Evolutionary conservation across 2,329 filamentous ascomycete species (phyloP), one percentile per base, ranked within the genome.

Genomic region (Hypoxylon sp.): DNA sequence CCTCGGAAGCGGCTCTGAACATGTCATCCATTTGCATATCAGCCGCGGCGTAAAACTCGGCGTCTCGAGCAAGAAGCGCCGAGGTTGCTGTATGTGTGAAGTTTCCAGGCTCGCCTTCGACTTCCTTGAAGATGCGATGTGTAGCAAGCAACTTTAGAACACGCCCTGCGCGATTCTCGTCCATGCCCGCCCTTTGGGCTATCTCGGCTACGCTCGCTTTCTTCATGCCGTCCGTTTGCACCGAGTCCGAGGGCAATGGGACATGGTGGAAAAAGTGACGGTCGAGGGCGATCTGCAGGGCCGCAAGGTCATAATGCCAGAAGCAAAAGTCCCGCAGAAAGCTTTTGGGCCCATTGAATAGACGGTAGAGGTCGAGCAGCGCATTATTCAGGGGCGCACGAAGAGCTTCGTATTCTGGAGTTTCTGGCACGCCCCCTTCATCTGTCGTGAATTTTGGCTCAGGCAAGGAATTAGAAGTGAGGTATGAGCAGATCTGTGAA

Each of bases 11-110:
- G 7, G 76, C 76, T 49, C 69, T 69, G 61, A 77, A 65, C 62
- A 75, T 69, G 34, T 78, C 76, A 52, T 78, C 76, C 34, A 77
- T 21, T 61, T 73, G 60, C 65, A 71, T 70, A 7, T 38, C 36
- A n/a, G 36, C 36, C 36, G 14, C 17, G 36, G 36, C 36, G 36
- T 38, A 17, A 5, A 38, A 38, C 4, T 17, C 36, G 36, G 36
- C 36, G 14, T 38, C 36, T 38, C 36, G 36, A 38, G 36, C 36
- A 17, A 38, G 36, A 13, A 38, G 38, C n/a, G n/a, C n/a, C 38
- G 38, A 70, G 28, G 25, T 50, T 4, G 70, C 57, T 13, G 70
- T 76, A 57, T 77, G 75, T 17, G 56, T 65, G 38, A 76, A 77
- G 5, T 58, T 45, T 19, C 25, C 6, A 58, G 41, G 19, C 6